Evolutionary conservation across 331 rosid genomes (phyloP).

Genomic region (Quercus phellos): DNA sequence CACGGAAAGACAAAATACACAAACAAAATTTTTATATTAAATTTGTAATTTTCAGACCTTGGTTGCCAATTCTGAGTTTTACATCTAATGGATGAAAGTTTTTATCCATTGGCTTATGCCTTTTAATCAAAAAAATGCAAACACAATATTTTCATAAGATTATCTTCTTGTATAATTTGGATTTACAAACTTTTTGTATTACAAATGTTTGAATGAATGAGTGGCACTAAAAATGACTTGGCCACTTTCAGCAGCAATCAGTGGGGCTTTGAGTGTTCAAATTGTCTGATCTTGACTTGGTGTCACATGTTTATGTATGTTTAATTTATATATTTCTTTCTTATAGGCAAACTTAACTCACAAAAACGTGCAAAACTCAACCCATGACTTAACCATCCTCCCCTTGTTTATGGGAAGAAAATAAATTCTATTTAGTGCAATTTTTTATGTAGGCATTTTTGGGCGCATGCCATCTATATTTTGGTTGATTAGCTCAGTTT

Average conservation of each 20-base stretch:
- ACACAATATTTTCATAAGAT: no score
- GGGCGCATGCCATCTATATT: background rate
- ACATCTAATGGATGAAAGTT: no score
- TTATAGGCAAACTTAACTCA: background rate
- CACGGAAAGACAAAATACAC: no score
- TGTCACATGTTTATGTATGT: background rate
- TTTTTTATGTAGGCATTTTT: slow-evolving; percentile 3
- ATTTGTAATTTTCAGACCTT: no score
- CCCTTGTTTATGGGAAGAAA: background rate
- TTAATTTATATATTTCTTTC: background rate
- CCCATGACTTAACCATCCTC: background rate
- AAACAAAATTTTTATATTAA: no score
- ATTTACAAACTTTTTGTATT: no score
- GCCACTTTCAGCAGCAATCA: background rate
- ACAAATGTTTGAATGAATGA: background rate
- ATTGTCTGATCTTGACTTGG: background rate
- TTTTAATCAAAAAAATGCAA: no score
- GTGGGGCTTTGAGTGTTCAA: background rate
- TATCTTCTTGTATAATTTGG: no score
- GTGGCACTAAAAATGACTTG: background rate
- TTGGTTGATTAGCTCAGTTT: slow-evolving; percentile 20
- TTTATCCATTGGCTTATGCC: no score
- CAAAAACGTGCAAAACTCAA: background rate
- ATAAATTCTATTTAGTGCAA: background rate
- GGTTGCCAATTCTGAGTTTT: no score